Evolutionary conservation across 306 rosid species (phyloP).

Genomic region (Abrus precatorius): DNA sequence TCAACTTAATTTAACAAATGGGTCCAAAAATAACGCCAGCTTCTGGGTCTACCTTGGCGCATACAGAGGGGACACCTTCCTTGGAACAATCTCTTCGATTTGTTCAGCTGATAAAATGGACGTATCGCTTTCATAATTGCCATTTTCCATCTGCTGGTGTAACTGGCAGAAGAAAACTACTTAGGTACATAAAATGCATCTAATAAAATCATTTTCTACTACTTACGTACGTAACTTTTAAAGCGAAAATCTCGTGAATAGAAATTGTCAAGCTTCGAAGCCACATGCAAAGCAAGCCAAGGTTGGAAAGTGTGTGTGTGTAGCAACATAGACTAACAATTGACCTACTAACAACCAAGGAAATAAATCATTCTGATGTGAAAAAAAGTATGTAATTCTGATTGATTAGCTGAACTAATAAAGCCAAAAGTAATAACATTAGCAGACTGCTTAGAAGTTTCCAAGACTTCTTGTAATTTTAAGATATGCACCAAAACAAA

Average conservation of each 20-base stretch:
- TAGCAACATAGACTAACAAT: not conserved
- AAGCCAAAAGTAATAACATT: not conserved
- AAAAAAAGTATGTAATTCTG: not conserved
- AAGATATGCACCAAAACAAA: not conserved
- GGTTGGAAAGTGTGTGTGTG: not conserved
- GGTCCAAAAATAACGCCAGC: not conserved
- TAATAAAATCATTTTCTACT: conserved; percentile 15
- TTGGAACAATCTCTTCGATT: conserved; percentile 71
- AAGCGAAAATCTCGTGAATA: not conserved
- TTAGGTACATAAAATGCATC: not conserved
- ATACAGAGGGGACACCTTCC: conserved; percentile 68
- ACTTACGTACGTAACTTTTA: not conserved
- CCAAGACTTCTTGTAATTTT: too few relatives aligned
- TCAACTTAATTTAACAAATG: conserved; percentile 23
- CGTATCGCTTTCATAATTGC: conserved; percentile 61
- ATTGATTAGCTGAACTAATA: not conserved
- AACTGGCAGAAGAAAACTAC: conserved; percentile 54
- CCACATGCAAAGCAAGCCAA: not conserved
- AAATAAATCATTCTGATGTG: not conserved
- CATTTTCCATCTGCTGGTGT: conserved; percentile 72
- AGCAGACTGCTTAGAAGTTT: not conserved
- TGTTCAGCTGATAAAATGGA: conserved; percentile 68
- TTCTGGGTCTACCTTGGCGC: conserved; percentile 55
- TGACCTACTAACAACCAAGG: conserved; percentile 1
- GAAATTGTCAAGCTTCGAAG: conserved; percentile 2